Base-by-base conservation (phyloP, 2,329 filamentous ascomycete species). In the Arthrobotrys entomopaga region DNA sequence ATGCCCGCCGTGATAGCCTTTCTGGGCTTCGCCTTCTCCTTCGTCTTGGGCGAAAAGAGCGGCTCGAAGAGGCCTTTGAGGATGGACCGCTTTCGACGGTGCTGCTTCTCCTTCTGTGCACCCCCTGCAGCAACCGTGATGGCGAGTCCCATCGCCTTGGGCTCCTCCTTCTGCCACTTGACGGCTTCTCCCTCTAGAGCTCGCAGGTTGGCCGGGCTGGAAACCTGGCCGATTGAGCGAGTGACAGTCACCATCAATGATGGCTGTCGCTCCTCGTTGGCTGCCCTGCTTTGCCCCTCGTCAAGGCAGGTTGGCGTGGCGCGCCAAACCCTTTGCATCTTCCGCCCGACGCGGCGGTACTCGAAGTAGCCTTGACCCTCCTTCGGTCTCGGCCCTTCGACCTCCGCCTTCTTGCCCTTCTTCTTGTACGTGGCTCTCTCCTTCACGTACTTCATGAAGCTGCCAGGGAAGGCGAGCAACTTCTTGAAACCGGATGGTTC, bases 1-100 rank as follows among this genome's bases (percentile, higher is more conserved):
- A 34, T 34, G 29, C 10, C 29, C 29, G 10, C 29, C 29, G 29
- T 34, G 29, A 34, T 34, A 10, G 29, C 29, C 5, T 34, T 34
- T 34, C 29, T 3, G 42, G 42, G 42, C 42, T 46, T 40, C 13
- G 34, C 7, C 34, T 40, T 46, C 16, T 46, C 16, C 15, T 38
- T 42, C 16, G 20, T 46, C 20, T 48, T 54, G n/a, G n/a, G 19
- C n/a, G 20, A 48, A 48, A 50, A 34, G 13, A 54, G 43, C 6
- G 56, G 54, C 16, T 19, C 40, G 15, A 66, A 66, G 11, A 66
- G 20, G 24, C 43, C 54, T 26, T 24, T 67, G 22, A 67, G 22
- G 6, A 67, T 43, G 13, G 65, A 67, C 7, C 65, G 29, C 43
- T 67, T 67, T 48, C 65, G 54, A 29, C 65, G 42, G 49, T 54